Evolutionary conservation across 2,329 filamentous ascomycete genomes (phyloP), one percentile per base, ranked within the genome.

Genomic region (Blastomyces gilchristii): DNA sequence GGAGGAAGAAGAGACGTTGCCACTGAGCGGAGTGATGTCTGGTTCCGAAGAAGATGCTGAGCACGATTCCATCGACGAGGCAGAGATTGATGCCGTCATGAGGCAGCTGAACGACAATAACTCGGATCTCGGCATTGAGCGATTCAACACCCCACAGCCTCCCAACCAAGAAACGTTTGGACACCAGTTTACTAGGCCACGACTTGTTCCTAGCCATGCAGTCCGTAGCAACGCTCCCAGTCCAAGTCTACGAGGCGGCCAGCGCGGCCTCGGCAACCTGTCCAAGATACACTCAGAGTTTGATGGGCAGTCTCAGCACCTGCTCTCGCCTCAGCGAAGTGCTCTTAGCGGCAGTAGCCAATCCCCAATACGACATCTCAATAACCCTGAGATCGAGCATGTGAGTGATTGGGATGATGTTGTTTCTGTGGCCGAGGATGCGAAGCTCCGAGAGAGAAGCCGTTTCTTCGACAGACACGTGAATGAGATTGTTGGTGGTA

Each of bases 11-110:
- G 56, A 39, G 8, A 62, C 60, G 37, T 52, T 50, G 34, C 56
- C 60, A 49, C 54, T 60, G 5, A 57, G 54, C 12, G 62, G 57
- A 53, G 49, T 61, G 5, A 43, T 16, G 18, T 18, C 60, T 6
- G 22, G n/a, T n/a, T 60, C 63, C 14, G 63, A 66, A 41, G 61
- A 68, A 16, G 68, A 68, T 58, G 70, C 70, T 6, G 71, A 66
- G 2, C 64, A 70, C 5, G 74, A 76, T 28, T 76, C 75, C 0
- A 70, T 69, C n/a, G 69, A 77, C 62, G 74, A 75, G 45, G 71
- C 93, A 68, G 91, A 97, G 71, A 92, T 97, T 70, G 92, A 97
- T 77, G 90, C 88, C 54, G 86, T 97, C 61, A 96, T 97, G 91
- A 85, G 87, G 67, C 88, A 94, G 65, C 83, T 97, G 69, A 87